Evolutionary conservation across 805 yeast genomes (phyloP), one percentile per base, ranked within the genome.

Genomic region (Candida ficus): DNA sequence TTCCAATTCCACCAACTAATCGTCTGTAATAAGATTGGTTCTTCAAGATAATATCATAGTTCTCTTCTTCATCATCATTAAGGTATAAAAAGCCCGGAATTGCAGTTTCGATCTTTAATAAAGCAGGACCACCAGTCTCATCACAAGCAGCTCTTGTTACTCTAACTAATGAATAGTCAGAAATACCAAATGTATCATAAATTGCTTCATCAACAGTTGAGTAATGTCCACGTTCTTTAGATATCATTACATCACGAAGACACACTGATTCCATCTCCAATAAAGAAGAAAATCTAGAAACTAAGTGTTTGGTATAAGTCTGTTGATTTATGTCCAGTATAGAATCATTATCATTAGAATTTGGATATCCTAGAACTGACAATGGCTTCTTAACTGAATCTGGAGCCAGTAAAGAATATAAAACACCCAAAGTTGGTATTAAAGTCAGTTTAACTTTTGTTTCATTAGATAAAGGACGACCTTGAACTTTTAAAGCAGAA

Each of bases 61-160:
- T 52, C 25, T 57, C 54, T 13, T 48, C 57, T 33, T 65, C 70
- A 45, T 75, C 80, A 51, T 76, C 81, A 41, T 74, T 66, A 37
- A 76, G 53, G 46, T 64, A 66, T 9, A 54, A 47, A 44, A 73
- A 76, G 4, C 81, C 81, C 0, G 80, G 78, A 46, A 62, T 65
- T 0, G 78, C 75, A 2, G 80, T 71, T 51, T 76, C 82, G 35
- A 76, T 58, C 48, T 76, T 76, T 33, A 76, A 57, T 3, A 75
- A 60, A 14, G 67, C 63, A 5, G 78, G 67, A 4, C 79, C 79
- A 11, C 75, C 76, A 31, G 56, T 58, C 44, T 72, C 78, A 22
- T 66, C 62, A 3, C 78, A 71, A 3, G 80, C 75, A 1, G 79
- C 75, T 43, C 80, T 58, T 3, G 81, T 75, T 10, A 76, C 71